Percentiles rank a stretch among this genome's conserved stretches.
These are phyloP conservation scores for Synchytrium microbalum DNA, from an alignment of 371 early-diverging fungal genomes.

Conservation along the genomic window DNA sequence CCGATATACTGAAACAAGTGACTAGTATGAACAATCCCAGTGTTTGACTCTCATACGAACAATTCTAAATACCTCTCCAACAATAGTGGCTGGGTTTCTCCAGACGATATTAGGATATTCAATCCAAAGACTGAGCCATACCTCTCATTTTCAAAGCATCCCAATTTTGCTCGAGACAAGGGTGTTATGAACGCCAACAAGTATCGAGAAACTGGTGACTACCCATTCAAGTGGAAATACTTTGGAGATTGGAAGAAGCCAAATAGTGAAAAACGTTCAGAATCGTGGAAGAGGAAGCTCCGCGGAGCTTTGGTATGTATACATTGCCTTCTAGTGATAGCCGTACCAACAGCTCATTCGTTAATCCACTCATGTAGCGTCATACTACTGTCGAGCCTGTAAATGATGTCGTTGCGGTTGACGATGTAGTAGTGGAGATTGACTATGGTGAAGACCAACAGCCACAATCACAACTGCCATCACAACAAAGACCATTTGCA, in stretches of 20 bases:
- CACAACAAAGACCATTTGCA: no score
- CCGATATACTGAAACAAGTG: neutral
- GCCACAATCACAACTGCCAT: no score
- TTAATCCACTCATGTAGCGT: no score
- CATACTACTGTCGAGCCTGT: no score
- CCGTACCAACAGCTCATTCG: no score
- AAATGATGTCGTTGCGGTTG: no score
- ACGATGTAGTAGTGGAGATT: no score
- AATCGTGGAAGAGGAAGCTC: slow-evolving; percentile 11
- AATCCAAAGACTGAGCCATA: slow-evolving; percentile 30
- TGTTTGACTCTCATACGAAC: neutral
- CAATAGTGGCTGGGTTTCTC: slow-evolving; percentile 15
- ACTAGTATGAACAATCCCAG: no score
- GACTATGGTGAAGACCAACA: no score
- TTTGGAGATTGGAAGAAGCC: slow-evolving; percentile 4
- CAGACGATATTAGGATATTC: slow-evolving; percentile 24
- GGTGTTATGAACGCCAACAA: neutral
- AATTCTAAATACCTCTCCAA: neutral
- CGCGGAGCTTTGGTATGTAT: neutral
- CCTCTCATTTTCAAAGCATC: slow-evolving; percentile 17
- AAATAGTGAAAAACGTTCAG: slow-evolving; percentile 2
- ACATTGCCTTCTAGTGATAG: no score
- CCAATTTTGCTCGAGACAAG: slow-evolving; percentile 9
- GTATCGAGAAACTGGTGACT: neutral
- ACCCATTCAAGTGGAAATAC: neutral